Evolutionary conservation across 768 basidiomycete species (phyloP).

Genomic region (Tephrocybe rancida): DNA sequence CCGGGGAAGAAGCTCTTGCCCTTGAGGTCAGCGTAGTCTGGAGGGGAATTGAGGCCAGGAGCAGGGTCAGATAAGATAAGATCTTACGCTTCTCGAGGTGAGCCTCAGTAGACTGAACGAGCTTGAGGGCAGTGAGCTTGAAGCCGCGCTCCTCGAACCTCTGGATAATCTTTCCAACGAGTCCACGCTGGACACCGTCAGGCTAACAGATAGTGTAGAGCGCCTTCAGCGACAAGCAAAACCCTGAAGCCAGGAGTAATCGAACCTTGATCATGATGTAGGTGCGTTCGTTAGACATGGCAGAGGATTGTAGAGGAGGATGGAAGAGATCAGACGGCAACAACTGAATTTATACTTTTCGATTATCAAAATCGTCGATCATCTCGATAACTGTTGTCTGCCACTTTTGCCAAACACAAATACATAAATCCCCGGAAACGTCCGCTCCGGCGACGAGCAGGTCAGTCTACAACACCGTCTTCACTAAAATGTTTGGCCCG

Average conservation of each 20-base stretch:
- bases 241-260: background rate
- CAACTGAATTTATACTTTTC: constrained; percentile 14
- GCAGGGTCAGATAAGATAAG: constrained; percentile 13
- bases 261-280: constrained; percentile 99
- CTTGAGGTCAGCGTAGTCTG: constrained; percentile 96
- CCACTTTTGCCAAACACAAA: constrained; percentile 39
- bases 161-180: constrained; percentile 93
- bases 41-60: constrained; percentile 7
- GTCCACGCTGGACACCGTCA: constrained; percentile 96
- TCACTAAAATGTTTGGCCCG: constrained; percentile 49
- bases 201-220: constrained; percentile 53
- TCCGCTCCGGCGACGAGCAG: constrained; percentile 26
- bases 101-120: constrained; percentile 74
- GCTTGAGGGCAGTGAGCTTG: constrained; percentile 95
- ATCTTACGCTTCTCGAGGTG: constrained; percentile 89
- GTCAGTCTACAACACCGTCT: constrained; percentile 3
- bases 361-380: constrained; percentile 35
- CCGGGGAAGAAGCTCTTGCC: constrained; percentile 96
- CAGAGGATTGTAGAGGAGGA: constrained; percentile 29
- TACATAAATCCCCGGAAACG: constrained; percentile 46
- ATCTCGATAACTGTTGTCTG: too few species aligned
- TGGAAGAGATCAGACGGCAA: constrained; percentile 21
- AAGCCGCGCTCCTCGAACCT: constrained; percentile 98
- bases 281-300: constrained; percentile 83
- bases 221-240: constrained; percentile 12